Evolutionary conservation across 148 eudicot species (phyloP).

Genomic region (Heliamphora exappendiculata): DNA sequence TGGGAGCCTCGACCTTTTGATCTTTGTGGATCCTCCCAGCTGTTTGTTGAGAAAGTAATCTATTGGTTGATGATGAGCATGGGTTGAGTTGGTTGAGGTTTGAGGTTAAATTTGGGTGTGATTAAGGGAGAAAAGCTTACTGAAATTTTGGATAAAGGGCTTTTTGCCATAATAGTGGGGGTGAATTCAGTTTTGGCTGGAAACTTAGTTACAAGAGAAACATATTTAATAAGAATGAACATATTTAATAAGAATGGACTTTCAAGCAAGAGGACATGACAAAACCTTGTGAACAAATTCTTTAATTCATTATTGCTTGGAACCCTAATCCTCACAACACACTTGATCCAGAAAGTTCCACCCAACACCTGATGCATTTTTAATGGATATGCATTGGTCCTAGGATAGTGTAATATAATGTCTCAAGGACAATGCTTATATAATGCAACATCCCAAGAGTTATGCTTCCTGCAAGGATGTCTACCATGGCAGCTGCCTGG

Average conservation of each 20-base stretch:
- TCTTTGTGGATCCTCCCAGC: not conserved
- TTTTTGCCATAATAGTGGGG: not conserved
- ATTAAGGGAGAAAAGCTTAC: not conserved
- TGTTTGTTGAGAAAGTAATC: not conserved
- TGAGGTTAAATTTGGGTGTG: not conserved
- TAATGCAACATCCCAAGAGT: no score
- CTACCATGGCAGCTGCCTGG: not conserved
- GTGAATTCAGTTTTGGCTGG: not conserved
- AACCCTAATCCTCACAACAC: not conserved
- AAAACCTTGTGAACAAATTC: not conserved
- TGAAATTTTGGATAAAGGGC: not conserved
- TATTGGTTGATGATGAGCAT: not conserved
- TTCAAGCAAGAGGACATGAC: not conserved
- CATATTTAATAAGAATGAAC: no score
- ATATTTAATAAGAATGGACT: no score
- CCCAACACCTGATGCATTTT: no score
- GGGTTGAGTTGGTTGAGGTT: not conserved
- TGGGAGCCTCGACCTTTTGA: not conserved
- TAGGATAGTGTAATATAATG: no score
- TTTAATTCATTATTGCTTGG: not conserved
- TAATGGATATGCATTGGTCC: no score
- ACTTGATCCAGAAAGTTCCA: not conserved
- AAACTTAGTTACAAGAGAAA: not conserved
- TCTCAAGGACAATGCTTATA: no score
- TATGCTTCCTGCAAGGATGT: not conserved